These are phyloP conservation scores for Wickerhamiella australiensis DNA, from an alignment of 805 yeast species.

Conservation along the genomic window DNA sequence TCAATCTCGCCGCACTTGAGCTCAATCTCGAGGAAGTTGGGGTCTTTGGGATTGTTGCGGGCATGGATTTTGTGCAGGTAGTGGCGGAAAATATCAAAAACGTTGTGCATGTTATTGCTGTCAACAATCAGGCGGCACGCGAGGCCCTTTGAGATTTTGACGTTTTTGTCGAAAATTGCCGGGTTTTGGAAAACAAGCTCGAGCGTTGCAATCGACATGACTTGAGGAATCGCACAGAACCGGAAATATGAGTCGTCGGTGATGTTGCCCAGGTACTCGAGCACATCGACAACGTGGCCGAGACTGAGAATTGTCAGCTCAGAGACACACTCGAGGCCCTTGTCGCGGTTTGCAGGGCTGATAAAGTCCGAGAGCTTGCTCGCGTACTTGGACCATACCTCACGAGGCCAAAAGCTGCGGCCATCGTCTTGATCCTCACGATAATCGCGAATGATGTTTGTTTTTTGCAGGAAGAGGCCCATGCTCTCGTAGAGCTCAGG, in stretches of 20 bases:
- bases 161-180: constrained; percentile 51
- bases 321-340: constrained; percentile 65
- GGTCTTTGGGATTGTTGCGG: constrained; percentile 68
- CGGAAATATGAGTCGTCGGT: constrained; percentile 73
- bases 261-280: constrained; percentile 62
- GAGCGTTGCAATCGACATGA: constrained; percentile 95
- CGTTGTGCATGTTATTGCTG: constrained; percentile 63
- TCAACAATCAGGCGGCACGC: constrained; percentile 65
- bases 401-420: constrained; percentile 92
- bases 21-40: constrained; percentile 73
- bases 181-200: constrained; percentile 77
- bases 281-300: constrained; percentile 61
- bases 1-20: constrained; percentile 79
- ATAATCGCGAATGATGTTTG: constrained; percentile 91
- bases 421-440: constrained; percentile 86
- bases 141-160: constrained; percentile 84
- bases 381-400: constrained; percentile 81
- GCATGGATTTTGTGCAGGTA: constrained; percentile 68
- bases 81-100: constrained; percentile 60
- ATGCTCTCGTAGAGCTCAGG: constrained; percentile 60
- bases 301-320: constrained; percentile 73
- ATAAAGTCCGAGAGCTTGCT: constrained; percentile 45
- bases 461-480: constrained; percentile 93
- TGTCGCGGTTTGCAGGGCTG: constrained; percentile 34
- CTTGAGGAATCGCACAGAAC: constrained; percentile 97